Conservation (phyloP, 2,329 filamentous ascomycete genomes). For the Furcasterigmium furcatum region DNA sequence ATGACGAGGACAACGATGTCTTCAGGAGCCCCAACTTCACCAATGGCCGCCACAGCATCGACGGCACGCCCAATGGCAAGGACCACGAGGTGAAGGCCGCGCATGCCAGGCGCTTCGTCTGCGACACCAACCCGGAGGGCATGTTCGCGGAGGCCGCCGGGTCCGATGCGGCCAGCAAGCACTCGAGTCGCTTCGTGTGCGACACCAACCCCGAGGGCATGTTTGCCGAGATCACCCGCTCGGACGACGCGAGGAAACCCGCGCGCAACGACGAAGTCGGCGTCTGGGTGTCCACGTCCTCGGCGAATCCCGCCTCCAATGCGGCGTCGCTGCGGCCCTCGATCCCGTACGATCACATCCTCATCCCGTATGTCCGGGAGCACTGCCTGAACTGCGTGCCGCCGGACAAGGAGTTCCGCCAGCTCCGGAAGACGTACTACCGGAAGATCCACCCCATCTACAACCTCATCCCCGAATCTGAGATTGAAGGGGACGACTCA, state of each 20-base stretch:
- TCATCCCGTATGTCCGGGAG: constrained; percentile 38
- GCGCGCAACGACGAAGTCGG: constrained; percentile 52
- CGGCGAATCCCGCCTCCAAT: constrained; percentile 15
- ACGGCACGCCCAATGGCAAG: not conserved
- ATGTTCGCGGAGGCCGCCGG: constrained; percentile 55
- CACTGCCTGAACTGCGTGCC: constrained; percentile 47
- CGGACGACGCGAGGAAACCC: constrained; percentile 23
- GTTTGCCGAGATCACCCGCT: constrained; percentile 51
- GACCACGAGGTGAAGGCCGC: not conserved
- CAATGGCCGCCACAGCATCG: not conserved
- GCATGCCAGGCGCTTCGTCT: constrained; percentile 46
- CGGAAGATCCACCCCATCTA: constrained; percentile 54
- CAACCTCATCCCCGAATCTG: constrained; percentile 41
- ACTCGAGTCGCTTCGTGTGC: constrained; percentile 49
- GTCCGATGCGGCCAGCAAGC: constrained; percentile 16
- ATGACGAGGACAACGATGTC: constrained; percentile 15
- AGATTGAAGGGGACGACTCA: constrained; percentile 23
- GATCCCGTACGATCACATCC: constrained; percentile 33
- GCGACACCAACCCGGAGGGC: constrained; percentile 58
- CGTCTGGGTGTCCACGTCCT: constrained; percentile 45
- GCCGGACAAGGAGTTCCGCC: constrained; percentile 39
- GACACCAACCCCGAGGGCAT: constrained; percentile 59
- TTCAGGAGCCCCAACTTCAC: not conserved
- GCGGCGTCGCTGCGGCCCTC: constrained; percentile 22
- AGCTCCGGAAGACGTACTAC: constrained; percentile 42